phyloP scores from a whole-genome alignment of 345 rosid genomes.

The Camelina hispida region DNA sequence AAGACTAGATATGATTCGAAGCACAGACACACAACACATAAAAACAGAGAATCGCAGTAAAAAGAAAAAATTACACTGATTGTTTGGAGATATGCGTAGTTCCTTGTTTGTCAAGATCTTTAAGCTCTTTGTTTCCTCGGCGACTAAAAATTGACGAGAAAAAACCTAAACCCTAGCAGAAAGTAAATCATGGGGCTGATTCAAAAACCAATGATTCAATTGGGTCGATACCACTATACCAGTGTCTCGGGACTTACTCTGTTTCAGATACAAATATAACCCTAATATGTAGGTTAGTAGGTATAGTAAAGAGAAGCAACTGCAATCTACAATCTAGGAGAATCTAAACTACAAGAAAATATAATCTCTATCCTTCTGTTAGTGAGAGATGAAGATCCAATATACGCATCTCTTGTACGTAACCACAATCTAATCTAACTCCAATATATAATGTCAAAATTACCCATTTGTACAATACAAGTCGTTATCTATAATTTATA shows the following conservation, averaged over 20 bases:
- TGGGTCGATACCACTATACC: too few species aligned
- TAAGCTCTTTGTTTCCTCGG: background rate
- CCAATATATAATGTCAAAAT: too few species aligned
- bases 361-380: too few species aligned
- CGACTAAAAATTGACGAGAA: background rate
- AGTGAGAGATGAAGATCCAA: too few species aligned
- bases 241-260: too few species aligned
- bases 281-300: background rate
- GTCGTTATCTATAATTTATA: too few species aligned
- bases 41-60: background rate
- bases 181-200: background rate
- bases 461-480: background rate
- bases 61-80: background rate
- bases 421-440: too few species aligned
- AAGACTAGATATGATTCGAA: background rate
- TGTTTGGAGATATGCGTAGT: background rate
- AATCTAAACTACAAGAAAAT: too few species aligned
- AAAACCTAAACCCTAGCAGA: background rate
- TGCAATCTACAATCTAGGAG: too few species aligned
- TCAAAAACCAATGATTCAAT: background rate
- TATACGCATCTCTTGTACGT: too few species aligned
- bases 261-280: background rate
- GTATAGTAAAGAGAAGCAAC: too few species aligned
- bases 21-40: background rate
- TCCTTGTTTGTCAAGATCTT: background rate